phyloP scores from a whole-genome alignment of 108 stramenopile species.

The Fragilaria crotonensis region DNA sequence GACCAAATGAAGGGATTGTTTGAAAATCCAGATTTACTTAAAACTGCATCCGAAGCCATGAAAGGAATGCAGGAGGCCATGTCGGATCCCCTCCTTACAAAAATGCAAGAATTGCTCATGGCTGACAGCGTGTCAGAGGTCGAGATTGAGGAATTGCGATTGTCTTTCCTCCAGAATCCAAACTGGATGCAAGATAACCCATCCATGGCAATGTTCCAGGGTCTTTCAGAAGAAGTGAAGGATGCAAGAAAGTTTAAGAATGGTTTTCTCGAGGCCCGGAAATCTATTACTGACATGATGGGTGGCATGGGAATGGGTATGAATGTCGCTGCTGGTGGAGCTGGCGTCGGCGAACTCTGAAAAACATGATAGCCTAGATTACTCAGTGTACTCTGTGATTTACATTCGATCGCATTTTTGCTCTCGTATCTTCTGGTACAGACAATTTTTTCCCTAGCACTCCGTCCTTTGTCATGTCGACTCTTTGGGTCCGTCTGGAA shows the following conservation, averaged over 20 bases:
- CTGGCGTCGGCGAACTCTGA: constrained; percentile 31
- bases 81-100: constrained; percentile 38
- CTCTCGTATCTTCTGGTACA: no score
- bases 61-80: constrained; percentile 45
- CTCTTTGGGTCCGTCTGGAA: constrained; percentile 25
- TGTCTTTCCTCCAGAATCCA: constrained; percentile 51
- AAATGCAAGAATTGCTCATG: constrained; percentile 34
- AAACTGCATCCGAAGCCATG: constrained; percentile 56
- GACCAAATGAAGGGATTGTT: constrained; percentile 65
- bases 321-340: constrained; percentile 12
- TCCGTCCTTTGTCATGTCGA: not conserved
- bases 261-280: constrained; percentile 16
- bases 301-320: not conserved
- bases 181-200: no score
- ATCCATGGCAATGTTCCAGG: constrained; percentile 19
- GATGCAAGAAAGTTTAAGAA: constrained; percentile 57
- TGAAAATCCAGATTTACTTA: constrained; percentile 50
- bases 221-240: constrained; percentile 47
- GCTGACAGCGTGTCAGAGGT: constrained; percentile 50
- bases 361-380: not conserved
- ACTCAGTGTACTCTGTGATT: not conserved
- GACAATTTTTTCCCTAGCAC: no score
- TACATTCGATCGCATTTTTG: no score
- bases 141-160: constrained; percentile 76
- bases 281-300: not conserved